phyloP scores from a whole-genome alignment of 768 basidiomycete genomes.

The Phaffia australis region DNA sequence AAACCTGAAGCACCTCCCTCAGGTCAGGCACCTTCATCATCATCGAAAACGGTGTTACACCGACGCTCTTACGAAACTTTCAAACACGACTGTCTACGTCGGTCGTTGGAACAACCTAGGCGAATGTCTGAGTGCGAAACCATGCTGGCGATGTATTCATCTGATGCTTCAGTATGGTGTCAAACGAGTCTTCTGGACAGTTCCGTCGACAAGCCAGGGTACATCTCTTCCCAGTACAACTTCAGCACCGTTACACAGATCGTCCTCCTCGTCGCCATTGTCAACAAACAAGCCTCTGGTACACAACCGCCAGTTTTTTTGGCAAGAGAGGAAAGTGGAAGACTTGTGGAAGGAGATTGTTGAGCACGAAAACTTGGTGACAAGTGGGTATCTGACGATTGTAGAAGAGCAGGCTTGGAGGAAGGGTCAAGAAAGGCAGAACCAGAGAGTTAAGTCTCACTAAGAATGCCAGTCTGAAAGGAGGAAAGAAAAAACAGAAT shows the following conservation, averaged over 20 bases:
- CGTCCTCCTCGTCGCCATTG: too few species aligned
- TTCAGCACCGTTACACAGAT: too few species aligned
- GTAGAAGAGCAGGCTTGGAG: not conserved
- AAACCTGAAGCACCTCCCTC: too few species aligned
- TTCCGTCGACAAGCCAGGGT: too few species aligned
- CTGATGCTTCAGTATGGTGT: slow-evolving; percentile 6
- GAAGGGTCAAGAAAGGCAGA: too few species aligned
- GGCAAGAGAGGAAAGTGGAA: slow-evolving; percentile 2
- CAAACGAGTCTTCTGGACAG: slow-evolving; percentile 5
- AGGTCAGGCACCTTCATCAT: too few species aligned
- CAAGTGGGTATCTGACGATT: slow-evolving; percentile 9
- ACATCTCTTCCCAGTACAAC: too few species aligned
- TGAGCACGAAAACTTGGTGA: slow-evolving; percentile 1
- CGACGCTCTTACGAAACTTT: not conserved
- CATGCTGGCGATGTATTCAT: slow-evolving; percentile 18
- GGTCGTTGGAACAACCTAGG: slow-evolving; percentile 6
- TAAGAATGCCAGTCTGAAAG: too few species aligned
- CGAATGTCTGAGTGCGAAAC: slow-evolving; percentile 11
- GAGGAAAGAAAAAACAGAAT: too few species aligned
- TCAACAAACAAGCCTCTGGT: not conserved
- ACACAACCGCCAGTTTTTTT: not conserved
- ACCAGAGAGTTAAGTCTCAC: too few species aligned
- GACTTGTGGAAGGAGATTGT: slow-evolving; percentile 15
- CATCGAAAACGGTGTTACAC: too few species aligned
- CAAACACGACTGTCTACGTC: slow-evolving; percentile 13